phyloP scores from a whole-genome alignment of 2,329 filamentous ascomycete genomes.

The Zasmidium citrigriseum region DNA sequence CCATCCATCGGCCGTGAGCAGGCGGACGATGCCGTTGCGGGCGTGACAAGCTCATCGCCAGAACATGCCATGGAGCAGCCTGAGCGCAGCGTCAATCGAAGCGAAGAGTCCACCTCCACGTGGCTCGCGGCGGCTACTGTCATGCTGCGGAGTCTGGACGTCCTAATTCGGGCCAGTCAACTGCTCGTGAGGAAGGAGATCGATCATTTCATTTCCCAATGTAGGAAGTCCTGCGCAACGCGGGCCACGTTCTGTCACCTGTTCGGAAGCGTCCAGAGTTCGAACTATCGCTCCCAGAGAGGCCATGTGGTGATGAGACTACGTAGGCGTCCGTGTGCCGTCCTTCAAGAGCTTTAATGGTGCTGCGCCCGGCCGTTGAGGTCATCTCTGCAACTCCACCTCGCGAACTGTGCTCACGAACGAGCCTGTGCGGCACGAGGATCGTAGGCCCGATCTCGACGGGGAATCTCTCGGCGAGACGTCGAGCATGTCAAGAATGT shows the following conservation, averaged over 20 bases:
- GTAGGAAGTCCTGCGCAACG: neutral
- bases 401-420: neutral
- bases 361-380: neutral
- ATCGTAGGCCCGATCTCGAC: neutral
- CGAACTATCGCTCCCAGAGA: neutral
- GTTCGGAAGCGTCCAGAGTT: neutral
- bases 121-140: neutral
- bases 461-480: neutral
- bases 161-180: neutral
- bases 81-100: neutral
- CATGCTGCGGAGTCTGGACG: neutral
- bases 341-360: neutral
- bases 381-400: neutral
- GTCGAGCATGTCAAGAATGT: neutral
- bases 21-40: neutral
- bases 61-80: neutral
- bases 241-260: neutral
- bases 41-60: neutral
- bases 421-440: neutral
- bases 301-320: neutral
- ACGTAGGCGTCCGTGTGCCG: neutral
- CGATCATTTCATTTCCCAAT: neutral
- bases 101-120: neutral
- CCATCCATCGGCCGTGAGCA: neutral
- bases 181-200: neutral